These are phyloP conservation scores for Syzygium jambos DNA, from an alignment of 345 rosid species.

Conservation along the genomic window DNA sequence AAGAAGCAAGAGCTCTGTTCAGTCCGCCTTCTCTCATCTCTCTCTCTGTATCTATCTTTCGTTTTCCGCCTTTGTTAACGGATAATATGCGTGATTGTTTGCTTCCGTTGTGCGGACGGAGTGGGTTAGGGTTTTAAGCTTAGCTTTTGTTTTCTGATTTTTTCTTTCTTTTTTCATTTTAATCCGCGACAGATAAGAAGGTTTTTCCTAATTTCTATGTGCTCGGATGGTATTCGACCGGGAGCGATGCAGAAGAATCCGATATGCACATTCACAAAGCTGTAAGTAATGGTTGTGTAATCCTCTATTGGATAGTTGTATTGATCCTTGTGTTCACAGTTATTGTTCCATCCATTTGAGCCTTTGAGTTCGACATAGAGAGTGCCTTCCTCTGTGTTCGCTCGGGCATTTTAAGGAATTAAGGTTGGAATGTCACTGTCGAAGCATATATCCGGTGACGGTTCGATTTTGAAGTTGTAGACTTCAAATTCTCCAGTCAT, in stretches of 20 bases:
- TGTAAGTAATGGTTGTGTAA: conserved; percentile 26
- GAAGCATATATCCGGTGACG: neutral
- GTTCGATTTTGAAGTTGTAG: neutral
- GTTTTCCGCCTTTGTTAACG: neutral
- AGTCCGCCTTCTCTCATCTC: neutral
- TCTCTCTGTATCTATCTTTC: too few relatives aligned
- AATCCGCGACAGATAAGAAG: conserved; percentile 59
- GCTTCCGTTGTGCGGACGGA: neutral
- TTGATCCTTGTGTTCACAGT: neutral
- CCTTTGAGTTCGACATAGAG: neutral
- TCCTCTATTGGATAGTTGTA: neutral
- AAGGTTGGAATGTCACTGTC: neutral
- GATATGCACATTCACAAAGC: conserved; percentile 95
- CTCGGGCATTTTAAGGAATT: neutral
- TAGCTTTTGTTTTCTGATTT: neutral
- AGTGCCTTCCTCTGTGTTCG: neutral
- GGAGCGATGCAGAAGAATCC: conserved; percentile 77
- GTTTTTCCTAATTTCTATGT: conserved; percentile 84
- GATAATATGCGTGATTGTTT: neutral
- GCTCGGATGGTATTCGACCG: conserved; percentile 96
- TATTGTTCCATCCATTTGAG: neutral
- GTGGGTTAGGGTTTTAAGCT: neutral
- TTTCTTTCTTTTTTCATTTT: neutral
- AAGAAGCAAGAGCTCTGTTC: conserved; percentile 98
- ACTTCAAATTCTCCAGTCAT: neutral